Base-by-base conservation (phyloP, 805 yeast genomes). In the Starmerella vaccinii region DNA sequence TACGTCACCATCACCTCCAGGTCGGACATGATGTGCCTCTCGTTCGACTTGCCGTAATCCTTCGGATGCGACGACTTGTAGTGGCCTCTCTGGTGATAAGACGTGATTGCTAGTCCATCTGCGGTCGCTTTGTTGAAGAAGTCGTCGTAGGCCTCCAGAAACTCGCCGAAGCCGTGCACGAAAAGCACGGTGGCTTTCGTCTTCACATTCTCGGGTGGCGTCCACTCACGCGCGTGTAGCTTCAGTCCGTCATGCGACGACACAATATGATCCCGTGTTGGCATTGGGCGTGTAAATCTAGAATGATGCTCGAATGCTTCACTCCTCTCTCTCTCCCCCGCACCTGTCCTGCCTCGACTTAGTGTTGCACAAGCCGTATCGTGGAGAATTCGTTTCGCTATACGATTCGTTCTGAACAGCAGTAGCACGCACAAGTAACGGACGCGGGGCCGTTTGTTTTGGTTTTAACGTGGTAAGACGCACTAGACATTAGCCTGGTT, bases 71-170 rank as follows among this genome's bases (percentile, higher is more conserved):
- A 62, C 2, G 71, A 65, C 23, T 49, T 49, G 19, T 73, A 73
- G 34, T 63, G 63, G 1, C 73, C 73, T 13, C 73, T 64, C 58
- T 66, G 71, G 52, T 69, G 73, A 49, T 63, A 67, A 12, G 58
- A 57, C 7, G 64, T 59, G n/a, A 66, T 63, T 42, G 63, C 68
- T 54, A 62, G 63, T 32, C 72, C 72, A 1, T 49, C 54, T 12
- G 43, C 52, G 5, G 67, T 61, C 6, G 68, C 50, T 2, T 42
- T 34, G 6, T 64, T 58, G 56, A 65, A 66, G 46, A 63, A 57
- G 18, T 59, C 57, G 45, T 61, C 61, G 56, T 65, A 68, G 22
- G 54, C 53, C 15, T 60, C 65, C 46, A 60, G 32, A 42, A 59
- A 62, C 51, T 69, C 72, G 32, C 65, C 57, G 49, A 68, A 68